Evolutionary conservation across 2,329 filamentous ascomycete genomes (phyloP).

Genomic region (Fusarium newnesense): DNA sequence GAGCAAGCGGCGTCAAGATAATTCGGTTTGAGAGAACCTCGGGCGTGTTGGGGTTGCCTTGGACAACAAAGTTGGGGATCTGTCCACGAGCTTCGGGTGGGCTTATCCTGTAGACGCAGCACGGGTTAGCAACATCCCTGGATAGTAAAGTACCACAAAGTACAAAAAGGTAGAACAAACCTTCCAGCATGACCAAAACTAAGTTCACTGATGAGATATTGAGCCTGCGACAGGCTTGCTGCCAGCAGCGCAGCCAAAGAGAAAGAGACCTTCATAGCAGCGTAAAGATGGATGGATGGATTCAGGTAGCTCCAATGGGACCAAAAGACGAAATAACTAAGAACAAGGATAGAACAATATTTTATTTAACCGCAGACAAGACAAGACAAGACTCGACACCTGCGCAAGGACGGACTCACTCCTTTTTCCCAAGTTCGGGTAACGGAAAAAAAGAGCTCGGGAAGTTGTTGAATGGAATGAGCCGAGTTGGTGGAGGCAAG

Average conservation of each 20-base stretch:
- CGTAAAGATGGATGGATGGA: conserved; percentile 28
- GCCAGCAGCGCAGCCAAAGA: conserved; percentile 56
- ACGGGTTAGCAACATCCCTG: conserved; percentile 18
- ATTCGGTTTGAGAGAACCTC: conserved; percentile 87
- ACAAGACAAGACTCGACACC: conserved; percentile 1
- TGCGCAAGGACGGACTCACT: conserved; percentile 9
- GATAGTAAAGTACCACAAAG: background rate
- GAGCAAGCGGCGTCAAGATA: conserved; percentile 88
- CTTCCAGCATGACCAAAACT: conserved; percentile 80
- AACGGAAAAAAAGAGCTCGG: conserved; percentile 4
- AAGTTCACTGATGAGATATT: conserved; percentile 76
- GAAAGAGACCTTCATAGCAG: conserved; percentile 58
- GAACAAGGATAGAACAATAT: conserved; percentile 7
- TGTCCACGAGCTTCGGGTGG: conserved; percentile 60
- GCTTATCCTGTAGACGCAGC: conserved; percentile 65
- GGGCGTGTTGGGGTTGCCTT: conserved; percentile 64
- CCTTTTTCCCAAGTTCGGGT: conserved; percentile 12
- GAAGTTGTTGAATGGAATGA: conserved; percentile 18
- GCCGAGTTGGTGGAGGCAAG: conserved; percentile 36
- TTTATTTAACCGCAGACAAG: background rate
- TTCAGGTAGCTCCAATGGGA: conserved; percentile 18
- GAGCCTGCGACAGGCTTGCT: conserved; percentile 65
- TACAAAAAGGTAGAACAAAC: conserved; percentile 52
- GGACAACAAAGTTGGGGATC: conserved; percentile 65
- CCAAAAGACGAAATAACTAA: conserved; percentile 16